Evolutionary conservation across 805 yeast species (phyloP).

Genomic region (Yamadazyma endophytica): DNA sequence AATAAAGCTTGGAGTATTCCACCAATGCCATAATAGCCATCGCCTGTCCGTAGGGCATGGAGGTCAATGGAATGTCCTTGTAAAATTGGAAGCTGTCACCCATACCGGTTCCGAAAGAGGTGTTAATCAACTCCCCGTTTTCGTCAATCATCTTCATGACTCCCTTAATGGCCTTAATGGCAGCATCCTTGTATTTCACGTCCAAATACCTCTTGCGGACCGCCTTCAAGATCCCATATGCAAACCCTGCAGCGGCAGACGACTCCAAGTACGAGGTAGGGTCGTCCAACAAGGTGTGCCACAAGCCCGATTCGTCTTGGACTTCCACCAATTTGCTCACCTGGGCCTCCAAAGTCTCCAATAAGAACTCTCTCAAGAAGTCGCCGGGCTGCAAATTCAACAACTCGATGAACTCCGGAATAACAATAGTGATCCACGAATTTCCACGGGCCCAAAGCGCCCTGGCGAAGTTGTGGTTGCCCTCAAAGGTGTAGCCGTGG

Average conservation of each 20-base stretch:
- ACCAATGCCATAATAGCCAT: slow-evolving; percentile 35
- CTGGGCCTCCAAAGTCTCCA: slow-evolving; percentile 26
- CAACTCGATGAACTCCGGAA: slow-evolving; percentile 31
- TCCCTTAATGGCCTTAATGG: slow-evolving; percentile 28
- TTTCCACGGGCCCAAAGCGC: slow-evolving; percentile 37
- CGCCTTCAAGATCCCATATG: slow-evolving; percentile 30
- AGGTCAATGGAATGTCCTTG: slow-evolving; percentile 28
- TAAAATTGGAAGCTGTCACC: slow-evolving; percentile 28
- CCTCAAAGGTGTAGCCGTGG: slow-evolving; percentile 29
- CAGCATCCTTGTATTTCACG: slow-evolving; percentile 18
- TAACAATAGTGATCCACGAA: slow-evolving; percentile 32
- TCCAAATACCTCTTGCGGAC: slow-evolving; percentile 22
- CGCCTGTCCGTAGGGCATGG: slow-evolving; percentile 35
- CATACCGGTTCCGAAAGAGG: slow-evolving; percentile 35
- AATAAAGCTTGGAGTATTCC: slow-evolving; percentile 19
- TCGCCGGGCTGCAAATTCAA: slow-evolving; percentile 22
- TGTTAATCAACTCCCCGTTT: slow-evolving; percentile 27
- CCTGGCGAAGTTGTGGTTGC: slow-evolving; percentile 19
- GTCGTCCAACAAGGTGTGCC: slow-evolving; percentile 31
- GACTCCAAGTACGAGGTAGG: slow-evolving; percentile 24
- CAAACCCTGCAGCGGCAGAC: slow-evolving; percentile 34
- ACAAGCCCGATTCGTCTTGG: slow-evolving; percentile 27
- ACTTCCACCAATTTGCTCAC: slow-evolving; percentile 19
- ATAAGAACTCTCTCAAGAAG: slow-evolving; percentile 20
- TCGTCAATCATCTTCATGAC: slow-evolving; percentile 21